Percentiles rank a stretch among this genome's conserved stretches.
These are phyloP conservation scores for Aspergillus phoenicis DNA, from an alignment of 2,329 filamentous ascomycete genomes.

Conservation along the genomic window DNA sequence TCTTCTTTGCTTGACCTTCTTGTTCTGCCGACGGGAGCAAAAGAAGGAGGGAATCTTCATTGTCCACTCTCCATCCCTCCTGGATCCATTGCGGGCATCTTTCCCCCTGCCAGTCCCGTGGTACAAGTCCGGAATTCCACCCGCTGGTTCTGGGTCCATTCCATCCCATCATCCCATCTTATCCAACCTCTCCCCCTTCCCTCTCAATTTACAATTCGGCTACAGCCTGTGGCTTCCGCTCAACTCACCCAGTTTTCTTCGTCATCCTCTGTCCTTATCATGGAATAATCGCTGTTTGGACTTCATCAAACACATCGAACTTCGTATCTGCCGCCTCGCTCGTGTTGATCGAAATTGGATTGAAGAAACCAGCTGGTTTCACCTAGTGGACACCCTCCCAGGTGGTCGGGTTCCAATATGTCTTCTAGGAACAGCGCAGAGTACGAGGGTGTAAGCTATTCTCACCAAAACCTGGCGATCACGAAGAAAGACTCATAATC, in stretches of 20 bases:
- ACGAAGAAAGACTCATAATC: slow-evolving; percentile 16
- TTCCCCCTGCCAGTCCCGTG: slow-evolving; percentile 7
- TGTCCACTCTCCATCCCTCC: background rate
- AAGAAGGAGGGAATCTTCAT: background rate
- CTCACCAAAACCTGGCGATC: background rate
- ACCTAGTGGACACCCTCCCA: slow-evolving; percentile 12
- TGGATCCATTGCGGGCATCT: slow-evolving; percentile 13
- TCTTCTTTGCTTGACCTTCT: background rate
- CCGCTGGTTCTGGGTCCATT: slow-evolving; percentile 13
- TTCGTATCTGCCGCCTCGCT: slow-evolving; percentile 6
- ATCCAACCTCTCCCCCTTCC: slow-evolving; percentile 12
- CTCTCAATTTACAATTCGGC: slow-evolving; percentile 2
- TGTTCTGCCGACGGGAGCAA: background rate
- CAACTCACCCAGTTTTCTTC: slow-evolving; percentile 7
- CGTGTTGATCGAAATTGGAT: slow-evolving; percentile 7
- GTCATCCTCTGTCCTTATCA: slow-evolving; percentile 17
- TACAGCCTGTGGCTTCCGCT: slow-evolving; percentile 13
- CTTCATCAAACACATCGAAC: background rate
- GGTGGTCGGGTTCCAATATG: slow-evolving; percentile 25
- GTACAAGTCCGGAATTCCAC: slow-evolving; percentile 18
- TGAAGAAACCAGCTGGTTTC: slow-evolving; percentile 11
- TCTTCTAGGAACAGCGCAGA: slow-evolving; percentile 46
- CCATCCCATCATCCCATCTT: slow-evolving; percentile 5
- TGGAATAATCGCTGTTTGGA: slow-evolving; percentile 20
- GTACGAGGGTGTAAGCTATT: slow-evolving; percentile 44